A percentile compares a stretch with the other conserved stretches of the same genome.
phyloP scores from a whole-genome alignment of 2,329 filamentous ascomycete species.

The Fusarium gaditjirri region DNA sequence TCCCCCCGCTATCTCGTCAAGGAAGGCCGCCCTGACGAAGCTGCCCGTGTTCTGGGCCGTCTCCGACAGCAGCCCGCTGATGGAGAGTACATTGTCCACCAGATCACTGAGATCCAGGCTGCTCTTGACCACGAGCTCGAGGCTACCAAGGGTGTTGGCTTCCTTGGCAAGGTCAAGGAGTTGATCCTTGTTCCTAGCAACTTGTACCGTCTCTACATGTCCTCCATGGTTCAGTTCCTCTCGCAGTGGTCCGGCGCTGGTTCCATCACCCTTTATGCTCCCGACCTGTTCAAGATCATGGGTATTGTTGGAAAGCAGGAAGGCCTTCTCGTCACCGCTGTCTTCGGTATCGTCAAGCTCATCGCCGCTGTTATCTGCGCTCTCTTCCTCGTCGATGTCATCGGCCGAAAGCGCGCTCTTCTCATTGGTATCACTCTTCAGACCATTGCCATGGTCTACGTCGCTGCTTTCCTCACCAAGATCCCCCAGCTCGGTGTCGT shows the following conservation, averaged over 20 bases:
- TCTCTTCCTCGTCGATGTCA: constrained; percentile 81
- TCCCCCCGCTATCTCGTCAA: constrained; percentile 79
- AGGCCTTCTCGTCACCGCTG: constrained; percentile 76
- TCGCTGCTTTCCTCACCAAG: constrained; percentile 70
- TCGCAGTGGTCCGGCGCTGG: constrained; percentile 79
- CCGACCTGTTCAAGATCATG: constrained; percentile 77
- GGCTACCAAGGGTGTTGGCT: constrained; percentile 73
- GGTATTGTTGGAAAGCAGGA: constrained; percentile 75
- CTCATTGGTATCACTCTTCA: constrained; percentile 70
- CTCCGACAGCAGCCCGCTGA: constrained; percentile 69
- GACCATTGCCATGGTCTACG: constrained; percentile 69
- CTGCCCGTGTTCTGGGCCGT: constrained; percentile 63
- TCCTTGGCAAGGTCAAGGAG: constrained; percentile 73
- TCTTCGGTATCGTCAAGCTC: constrained; percentile 82
- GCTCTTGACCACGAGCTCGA: constrained; percentile 78
- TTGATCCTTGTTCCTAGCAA: constrained; percentile 75
- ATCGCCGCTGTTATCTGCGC: constrained; percentile 74
- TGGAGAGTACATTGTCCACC: constrained; percentile 69
- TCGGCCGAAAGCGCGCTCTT: constrained; percentile 77
- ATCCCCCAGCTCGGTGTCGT: constrained; percentile 67
- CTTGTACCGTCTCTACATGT: constrained; percentile 77
- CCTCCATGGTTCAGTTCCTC: constrained; percentile 75
- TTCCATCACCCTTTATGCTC: constrained; percentile 80
- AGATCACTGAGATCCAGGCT: constrained; percentile 72
- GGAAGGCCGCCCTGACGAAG: constrained; percentile 67